These are phyloP conservation scores for Exophiala sp. DNA, from an alignment of 2,329 filamentous ascomycete species.

Conservation along the genomic window DNA sequence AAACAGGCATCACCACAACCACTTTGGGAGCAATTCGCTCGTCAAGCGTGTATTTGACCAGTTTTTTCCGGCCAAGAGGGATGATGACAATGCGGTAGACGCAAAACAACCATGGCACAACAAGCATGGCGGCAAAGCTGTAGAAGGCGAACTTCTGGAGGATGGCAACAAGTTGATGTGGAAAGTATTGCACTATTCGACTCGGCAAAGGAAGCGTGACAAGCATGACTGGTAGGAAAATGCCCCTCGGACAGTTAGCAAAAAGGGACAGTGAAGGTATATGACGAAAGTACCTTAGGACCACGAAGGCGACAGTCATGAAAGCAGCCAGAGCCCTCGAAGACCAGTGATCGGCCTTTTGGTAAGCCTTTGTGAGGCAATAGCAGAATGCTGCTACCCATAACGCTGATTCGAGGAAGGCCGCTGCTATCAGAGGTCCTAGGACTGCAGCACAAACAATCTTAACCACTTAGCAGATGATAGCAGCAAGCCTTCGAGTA, in stretches of 20 bases:
- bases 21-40: constrained; percentile 85
- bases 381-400: constrained; percentile 94
- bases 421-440: constrained; percentile 73
- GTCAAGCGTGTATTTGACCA: constrained; percentile 77
- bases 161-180: constrained; percentile 58
- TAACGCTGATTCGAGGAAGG: constrained; percentile 85
- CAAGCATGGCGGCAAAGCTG: constrained; percentile 78
- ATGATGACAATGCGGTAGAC: constrained; percentile 87
- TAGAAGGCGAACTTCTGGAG: constrained; percentile 96
- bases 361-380: constrained; percentile 79
- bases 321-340: constrained; percentile 70
- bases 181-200: constrained; percentile 67
- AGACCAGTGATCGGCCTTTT: constrained; percentile 83
- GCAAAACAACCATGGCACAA: constrained; percentile 86
- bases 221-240: constrained; percentile 90
- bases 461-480: constrained; percentile 42
- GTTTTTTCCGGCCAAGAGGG: constrained; percentile 71
- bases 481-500: neutral
- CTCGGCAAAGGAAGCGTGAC: constrained; percentile 80
- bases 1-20: constrained; percentile 94
- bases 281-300: constrained; percentile 63
- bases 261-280: neutral
- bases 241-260: constrained; percentile 48
- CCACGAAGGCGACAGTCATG: constrained; percentile 67
- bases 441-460: constrained; percentile 80